Evolutionary conservation across 2,329 filamentous ascomycete species (phyloP), one percentile per base, ranked within the genome.

Genomic region (Periconia macrospinosa): DNA sequence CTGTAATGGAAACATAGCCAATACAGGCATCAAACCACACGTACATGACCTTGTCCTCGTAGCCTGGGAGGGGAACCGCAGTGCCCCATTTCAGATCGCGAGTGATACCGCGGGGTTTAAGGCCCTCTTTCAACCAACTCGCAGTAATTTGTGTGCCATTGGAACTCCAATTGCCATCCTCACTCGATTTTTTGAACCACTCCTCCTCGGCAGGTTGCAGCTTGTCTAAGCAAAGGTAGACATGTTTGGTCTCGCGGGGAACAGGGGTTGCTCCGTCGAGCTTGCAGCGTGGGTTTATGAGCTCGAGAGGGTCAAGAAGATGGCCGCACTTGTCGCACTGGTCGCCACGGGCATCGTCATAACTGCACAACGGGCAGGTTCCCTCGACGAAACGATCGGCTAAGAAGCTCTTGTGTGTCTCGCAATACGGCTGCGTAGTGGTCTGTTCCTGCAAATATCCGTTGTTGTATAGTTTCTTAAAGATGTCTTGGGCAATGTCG

Each of bases 21-120:
- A 96, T 94, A 75, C 90, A 94, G 50, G 91, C 91, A 71, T 96
- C 91, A 70, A 97, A 91, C 91, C 88, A 90, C 55, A 96, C 92
- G 69, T 97, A 97, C 61, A 97, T 86, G 57, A 96, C 93, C 79
- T 90, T 90, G 59, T 87, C 81, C 59, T 88, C 84, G 65, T 87
- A 89, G 13, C 82, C 85, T 30, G 81, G 74, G 2, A 84, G 67
- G 27, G 83, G 83, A 13, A 86, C 82, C 2, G 83, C 80, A 8
- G 84, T 85, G 68, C 93, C 93, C 93, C 93, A 97, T 72, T 90
- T 92, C 55, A 97, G 80, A 78, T 97, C 93, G 42, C 93, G 82
- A 13, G 93, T 96, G 71, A 97, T 97, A 59, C 90, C 91, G 63
- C 93, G 87, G 46, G 88, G 87, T 72, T 93, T 87, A 53, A 97